Conservation (phyloP, 352 stramenopile genomes). For the Globisporangium polare region DNA sequence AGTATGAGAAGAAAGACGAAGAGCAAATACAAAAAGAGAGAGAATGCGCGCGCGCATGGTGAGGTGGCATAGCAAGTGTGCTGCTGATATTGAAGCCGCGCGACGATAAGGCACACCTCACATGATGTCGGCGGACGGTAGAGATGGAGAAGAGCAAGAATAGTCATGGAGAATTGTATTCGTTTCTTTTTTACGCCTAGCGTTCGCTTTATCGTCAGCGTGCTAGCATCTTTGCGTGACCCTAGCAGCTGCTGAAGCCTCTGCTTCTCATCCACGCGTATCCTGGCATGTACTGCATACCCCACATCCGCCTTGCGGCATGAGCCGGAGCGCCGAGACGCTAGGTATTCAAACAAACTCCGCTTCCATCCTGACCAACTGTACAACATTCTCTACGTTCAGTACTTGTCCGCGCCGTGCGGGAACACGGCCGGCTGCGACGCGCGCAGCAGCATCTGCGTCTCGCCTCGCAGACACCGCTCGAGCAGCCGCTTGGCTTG, state of each 20-base stretch:
- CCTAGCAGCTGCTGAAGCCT: neutral
- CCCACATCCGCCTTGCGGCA: no score
- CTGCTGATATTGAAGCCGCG: neutral
- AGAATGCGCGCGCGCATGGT: neutral
- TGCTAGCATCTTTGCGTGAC: neutral
- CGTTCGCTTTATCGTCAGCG: neutral
- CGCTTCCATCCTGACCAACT: no score
- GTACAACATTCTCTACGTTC: neutral
- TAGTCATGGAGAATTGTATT: neutral
- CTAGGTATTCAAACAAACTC: neutral
- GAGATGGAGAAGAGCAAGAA: neutral
- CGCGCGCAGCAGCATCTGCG: slow-evolving; percentile 50
- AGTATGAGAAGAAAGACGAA: slow-evolving; percentile 3
- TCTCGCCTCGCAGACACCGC: slow-evolving; percentile 68
- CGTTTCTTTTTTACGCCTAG: neutral
- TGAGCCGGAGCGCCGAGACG: no score
- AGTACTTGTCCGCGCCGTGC: slow-evolving; percentile 5
- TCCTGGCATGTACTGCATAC: no score
- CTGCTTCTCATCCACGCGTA: neutral
- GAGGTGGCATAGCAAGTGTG: neutral
- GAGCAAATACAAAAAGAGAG: slow-evolving; percentile 3
- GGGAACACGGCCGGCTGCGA: slow-evolving; percentile 65
- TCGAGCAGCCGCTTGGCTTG: slow-evolving; percentile 61
- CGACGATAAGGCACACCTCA: neutral
- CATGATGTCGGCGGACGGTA: neutral